These are phyloP conservation scores for Scheffersomyces stambukii DNA, from an alignment of 1,139 yeast species.

Conservation along the genomic window DNA sequence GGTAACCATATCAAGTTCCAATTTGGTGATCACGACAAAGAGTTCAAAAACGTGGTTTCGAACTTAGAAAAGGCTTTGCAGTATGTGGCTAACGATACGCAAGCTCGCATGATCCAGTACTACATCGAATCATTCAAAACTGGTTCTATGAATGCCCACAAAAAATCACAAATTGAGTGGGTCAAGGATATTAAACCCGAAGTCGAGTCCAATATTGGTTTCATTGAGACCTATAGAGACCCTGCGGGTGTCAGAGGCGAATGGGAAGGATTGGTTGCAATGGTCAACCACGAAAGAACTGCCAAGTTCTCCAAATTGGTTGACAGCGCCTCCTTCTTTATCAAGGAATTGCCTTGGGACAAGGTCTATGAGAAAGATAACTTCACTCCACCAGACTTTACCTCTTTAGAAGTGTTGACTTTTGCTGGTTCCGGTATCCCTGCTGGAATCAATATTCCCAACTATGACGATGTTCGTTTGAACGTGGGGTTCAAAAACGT, in stretches of 20 bases:
- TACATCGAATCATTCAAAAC: conserved; percentile 71
- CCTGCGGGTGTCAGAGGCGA: conserved; percentile 92
- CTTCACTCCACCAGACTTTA: conserved; percentile 90
- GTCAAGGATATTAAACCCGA: conserved; percentile 80
- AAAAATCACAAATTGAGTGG: conserved; percentile 81
- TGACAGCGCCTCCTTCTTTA: conserved; percentile 58
- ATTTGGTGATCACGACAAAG: conserved; percentile 74
- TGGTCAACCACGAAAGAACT: conserved; percentile 84
- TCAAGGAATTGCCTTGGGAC: conserved; percentile 73
- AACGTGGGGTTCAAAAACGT: conserved; percentile 86
- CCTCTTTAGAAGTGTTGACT: conserved; percentile 82
- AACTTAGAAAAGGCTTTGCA: conserved; percentile 55
- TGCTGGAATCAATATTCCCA: conserved; percentile 90
- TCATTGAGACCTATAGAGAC: conserved; percentile 88
- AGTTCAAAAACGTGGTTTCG: conserved; percentile 56
- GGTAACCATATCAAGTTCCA: conserved; percentile 41
- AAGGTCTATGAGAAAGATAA: conserved; percentile 69
- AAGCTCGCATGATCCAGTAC: conserved; percentile 55
- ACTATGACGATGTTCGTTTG: conserved; percentile 82
- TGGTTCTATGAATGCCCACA: conserved; percentile 84
- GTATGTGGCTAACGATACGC: conserved; percentile 71
- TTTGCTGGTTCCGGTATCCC: conserved; percentile 90
- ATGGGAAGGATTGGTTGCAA: conserved; percentile 92
- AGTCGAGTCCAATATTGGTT: conserved; percentile 85
- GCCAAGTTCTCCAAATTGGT: conserved; percentile 73